Evolutionary conservation across 2,329 filamentous ascomycete species (phyloP), one percentile per base, ranked within the genome.

Genomic region (Ophiostoma himal-ulmi): DNA sequence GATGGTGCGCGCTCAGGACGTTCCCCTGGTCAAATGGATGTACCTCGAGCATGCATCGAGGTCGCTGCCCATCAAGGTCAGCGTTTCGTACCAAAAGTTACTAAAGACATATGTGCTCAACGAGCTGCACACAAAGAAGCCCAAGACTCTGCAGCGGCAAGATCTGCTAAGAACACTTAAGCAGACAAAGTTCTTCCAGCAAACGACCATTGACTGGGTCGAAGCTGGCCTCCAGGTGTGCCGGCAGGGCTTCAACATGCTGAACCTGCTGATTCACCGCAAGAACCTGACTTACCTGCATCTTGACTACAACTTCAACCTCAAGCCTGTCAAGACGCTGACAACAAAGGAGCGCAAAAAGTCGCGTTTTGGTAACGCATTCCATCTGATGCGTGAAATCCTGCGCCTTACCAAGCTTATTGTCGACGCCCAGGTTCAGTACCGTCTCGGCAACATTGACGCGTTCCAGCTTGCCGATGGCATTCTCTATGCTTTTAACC

Each of bases 321-420:
- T 99, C 80, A 99, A 99, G 83, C 95, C 95, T 3, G 95, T 99
- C 79, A 99, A 99, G 84, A 99, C 95, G 0, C 81, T 99, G 75
- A 99, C 95, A 0, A 99, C 95, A 41, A 99, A 99, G 80, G 95
- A 99, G 83, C 91, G 95, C 76, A 99, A 99, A 84, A 99, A 99
- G 86, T 98, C 94, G 39, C 91, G 95, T 73, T 99, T 99, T 75
- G 95, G 95, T 83, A 99, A 99, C 78, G 96, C 95, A 26, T 99
- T 99, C 84, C 95, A 99, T 81, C 81, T 99, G 71, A 99, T 99
- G 95, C 91, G 95, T 78, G 95, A 99, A 81, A 99, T 99, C 72
- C 81, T 99, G 70, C 91, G 96, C 67, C 79, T 99, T 74, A 99
- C 95, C 0, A 99, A 99, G 81, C 86, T 99, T 74, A 98, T 99